Evolutionary conservation across 2,329 filamentous ascomycete species (phyloP).

Genomic region (Phialophora expanda): DNA sequence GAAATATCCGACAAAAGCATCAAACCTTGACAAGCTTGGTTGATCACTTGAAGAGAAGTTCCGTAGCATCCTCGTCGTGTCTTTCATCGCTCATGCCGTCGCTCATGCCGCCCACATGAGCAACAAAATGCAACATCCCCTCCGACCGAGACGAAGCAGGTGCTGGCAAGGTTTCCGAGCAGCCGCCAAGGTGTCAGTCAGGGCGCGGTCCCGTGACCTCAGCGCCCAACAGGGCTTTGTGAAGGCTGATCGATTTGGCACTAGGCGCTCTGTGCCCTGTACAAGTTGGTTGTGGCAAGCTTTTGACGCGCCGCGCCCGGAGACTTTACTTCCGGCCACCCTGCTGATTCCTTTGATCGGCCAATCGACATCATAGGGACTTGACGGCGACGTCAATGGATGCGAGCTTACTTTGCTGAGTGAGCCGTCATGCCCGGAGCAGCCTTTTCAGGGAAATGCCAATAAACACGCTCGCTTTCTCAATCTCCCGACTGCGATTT

Average conservation of each 20-base stretch:
- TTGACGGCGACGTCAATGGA: constrained; percentile 16
- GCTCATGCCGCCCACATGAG: not conserved
- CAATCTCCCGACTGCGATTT: constrained; percentile 11
- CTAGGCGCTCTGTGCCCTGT: not conserved
- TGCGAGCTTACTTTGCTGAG: constrained; percentile 21
- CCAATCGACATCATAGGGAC: constrained; percentile 6
- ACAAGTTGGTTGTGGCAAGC: not conserved
- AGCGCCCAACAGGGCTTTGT: not conserved
- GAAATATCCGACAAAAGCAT: not conserved
- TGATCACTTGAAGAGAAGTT: not conserved
- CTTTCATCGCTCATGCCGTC: not conserved
- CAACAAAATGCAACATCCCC: not conserved
- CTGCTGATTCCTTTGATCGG: constrained; percentile 2
- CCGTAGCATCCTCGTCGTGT: not conserved
- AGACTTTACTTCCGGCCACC: constrained; percentile 13
- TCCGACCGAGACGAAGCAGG: not conserved
- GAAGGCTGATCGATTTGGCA: not conserved
- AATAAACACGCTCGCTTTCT: constrained; percentile 13
- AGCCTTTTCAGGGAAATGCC: constrained; percentile 15
- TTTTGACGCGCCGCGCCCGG: constrained; percentile 6
- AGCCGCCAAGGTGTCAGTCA: not conserved
- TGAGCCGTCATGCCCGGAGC: constrained; percentile 14
- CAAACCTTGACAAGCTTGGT: not conserved
- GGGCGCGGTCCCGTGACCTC: not conserved
- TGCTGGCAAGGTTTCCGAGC: not conserved